Evolutionary conservation across 192 early-diverging fungal genomes (phyloP).

Genomic region (Coemansia sp.): DNA sequence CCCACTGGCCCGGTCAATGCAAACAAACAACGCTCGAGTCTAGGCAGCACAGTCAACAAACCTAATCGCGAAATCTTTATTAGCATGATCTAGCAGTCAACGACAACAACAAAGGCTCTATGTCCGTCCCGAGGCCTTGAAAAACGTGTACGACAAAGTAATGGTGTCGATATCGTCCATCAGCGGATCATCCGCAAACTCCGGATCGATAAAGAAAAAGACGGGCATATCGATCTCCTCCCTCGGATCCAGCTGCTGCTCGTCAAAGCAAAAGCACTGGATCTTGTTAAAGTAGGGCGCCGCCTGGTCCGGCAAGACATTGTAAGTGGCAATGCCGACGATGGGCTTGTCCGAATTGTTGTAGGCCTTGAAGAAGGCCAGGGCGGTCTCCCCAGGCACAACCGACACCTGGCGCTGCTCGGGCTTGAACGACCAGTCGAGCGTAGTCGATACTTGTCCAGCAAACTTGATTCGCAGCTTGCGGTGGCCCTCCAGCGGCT

Average conservation of each 20-base stretch:
- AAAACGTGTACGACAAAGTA: conserved; percentile 95
- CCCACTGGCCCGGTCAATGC: neutral
- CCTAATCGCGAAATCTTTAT: no score
- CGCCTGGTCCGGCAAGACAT: conserved; percentile 89
- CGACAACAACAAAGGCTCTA: neutral
- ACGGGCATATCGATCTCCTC: conserved; percentile 97
- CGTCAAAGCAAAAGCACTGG: conserved; percentile 99
- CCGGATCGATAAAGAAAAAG: conserved; percentile 99
- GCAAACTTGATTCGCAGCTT: conserved; percentile 72
- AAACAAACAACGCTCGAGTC: neutral
- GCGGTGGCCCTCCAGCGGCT: conserved; percentile 65
- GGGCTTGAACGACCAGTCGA: conserved; percentile 92
- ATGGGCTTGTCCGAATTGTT: conserved; percentile 86
- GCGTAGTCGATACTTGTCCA: conserved; percentile 71
- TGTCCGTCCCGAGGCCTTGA: conserved; percentile 63
- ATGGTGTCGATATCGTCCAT: conserved; percentile 95
- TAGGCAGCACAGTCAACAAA: no score
- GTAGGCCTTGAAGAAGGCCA: conserved; percentile 95
- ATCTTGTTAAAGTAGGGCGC: conserved; percentile 99
- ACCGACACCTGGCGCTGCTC: conserved; percentile 85
- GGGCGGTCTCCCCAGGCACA: conserved; percentile 94
- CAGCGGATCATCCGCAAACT: conserved; percentile 90
- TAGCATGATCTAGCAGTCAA: neutral
- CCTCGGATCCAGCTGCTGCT: conserved; percentile 85
- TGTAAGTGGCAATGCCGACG: conserved; percentile 96